A percentile compares a stretch with the other conserved stretches of the same genome.
Evolutionary conservation across 2,329 filamentous ascomycete species (phyloP).

Genomic region (Podosphaera xanthii): DNA sequence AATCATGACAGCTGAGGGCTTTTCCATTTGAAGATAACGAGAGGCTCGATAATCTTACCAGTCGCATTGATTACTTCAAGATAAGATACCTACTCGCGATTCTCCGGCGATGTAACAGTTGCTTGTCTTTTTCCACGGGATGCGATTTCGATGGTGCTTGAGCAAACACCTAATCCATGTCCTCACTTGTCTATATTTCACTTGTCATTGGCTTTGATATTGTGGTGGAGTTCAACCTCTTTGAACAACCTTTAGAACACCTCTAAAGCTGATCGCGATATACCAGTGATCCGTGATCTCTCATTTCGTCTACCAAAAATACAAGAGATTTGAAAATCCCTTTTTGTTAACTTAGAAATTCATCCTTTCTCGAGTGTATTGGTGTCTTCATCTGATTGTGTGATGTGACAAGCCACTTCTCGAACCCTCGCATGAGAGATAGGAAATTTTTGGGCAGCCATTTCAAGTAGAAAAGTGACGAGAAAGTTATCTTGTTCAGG

Average conservation of each 20-base stretch:
- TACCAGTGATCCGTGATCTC: not conserved
- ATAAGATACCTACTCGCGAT: not conserved
- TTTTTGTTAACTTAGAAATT: not conserved
- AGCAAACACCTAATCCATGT: too few relatives aligned
- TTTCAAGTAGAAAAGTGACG: not conserved
- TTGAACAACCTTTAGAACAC: not conserved
- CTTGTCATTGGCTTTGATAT: not conserved
- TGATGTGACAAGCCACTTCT: not conserved
- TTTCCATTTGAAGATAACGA: not conserved
- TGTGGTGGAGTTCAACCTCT: not conserved
- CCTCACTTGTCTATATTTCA: too few relatives aligned
- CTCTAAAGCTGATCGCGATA: not conserved
- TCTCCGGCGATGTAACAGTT: not conserved
- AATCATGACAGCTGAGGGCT: not conserved
- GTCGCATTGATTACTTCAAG: not conserved
- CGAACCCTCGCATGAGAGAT: not conserved
- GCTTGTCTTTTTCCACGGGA: too few relatives aligned
- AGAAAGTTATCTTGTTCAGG: not conserved
- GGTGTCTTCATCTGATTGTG: not conserved
- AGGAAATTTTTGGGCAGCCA: not conserved
- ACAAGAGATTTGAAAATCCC: not conserved
- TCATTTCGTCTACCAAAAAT: not conserved
- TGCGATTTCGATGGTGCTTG: too few relatives aligned
- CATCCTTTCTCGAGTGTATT: not conserved
- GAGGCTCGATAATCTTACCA: not conserved